Evolutionary conservation across 176 grass and related monocot genomes (phyloP), one percentile per base, ranked within the genome.

Genomic region (Triticum turgidum): DNA sequence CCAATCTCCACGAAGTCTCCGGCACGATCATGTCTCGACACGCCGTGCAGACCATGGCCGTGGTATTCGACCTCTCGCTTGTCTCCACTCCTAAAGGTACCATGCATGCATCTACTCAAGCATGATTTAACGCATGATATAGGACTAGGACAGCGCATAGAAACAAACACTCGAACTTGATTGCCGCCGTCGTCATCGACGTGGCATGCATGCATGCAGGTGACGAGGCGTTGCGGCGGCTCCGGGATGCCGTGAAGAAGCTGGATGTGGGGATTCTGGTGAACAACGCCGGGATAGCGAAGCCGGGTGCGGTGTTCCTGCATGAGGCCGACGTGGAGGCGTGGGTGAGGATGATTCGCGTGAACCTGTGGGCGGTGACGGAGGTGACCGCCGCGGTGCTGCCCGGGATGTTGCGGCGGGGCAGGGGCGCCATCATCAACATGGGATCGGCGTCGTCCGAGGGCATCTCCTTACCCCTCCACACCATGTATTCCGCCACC

Each of bases 401-500:
- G 18, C 54, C 54, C 18, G 54, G 18, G 54, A 59, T 59, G 54
- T 7, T 59, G 18, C 0, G 2, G 54, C 54, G 54, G 54, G 54
- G 54, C 54, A 59, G 54, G 54, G 54, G 54, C 54, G 54, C 54
- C 54, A 20, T 59, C 88, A 67, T 91, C 29, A 91, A 88, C 69
- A 84, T 85, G 49, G 89, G 85, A 4, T 91, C 89, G 0, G 85
- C 74, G 1, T 78, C 85, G 1, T 54, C 80, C 0, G 14, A 66
- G 17, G 79, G 37, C 24, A 38, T 85, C 20, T 88, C 85, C 5
- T 83, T 78, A 37, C 89, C 89, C 1, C 68, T 91, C 14, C 59
- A 84, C 51, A 39, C 89, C 33, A 75, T 91, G 29, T 91, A 91
- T n/a, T 63, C 80, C 20, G 72, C 81, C 1, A 76, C 89, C 30